A percentile compares a stretch with the other conserved stretches of the same genome.
These are phyloP conservation scores for Tuber aestivum DNA, from an alignment of 495 filamentous ascomycete species.

Conservation along the genomic window DNA sequence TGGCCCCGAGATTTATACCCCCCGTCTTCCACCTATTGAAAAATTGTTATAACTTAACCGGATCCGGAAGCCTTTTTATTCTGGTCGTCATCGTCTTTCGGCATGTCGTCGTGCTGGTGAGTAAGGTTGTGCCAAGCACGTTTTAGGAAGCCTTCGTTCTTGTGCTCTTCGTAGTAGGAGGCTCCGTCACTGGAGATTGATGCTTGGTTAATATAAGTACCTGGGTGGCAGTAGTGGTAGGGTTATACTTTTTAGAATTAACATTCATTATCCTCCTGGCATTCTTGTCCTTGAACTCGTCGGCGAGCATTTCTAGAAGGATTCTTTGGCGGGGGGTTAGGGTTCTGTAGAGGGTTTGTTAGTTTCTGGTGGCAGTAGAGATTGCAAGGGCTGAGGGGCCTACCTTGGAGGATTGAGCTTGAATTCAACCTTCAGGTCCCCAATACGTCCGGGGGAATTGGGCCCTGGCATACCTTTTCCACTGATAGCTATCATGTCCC, in stretches of 20 bases:
- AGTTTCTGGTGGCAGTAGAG: background rate
- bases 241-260: constrained; percentile 48
- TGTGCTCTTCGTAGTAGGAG: constrained; percentile 50
- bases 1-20: too few species aligned
- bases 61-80: constrained; percentile 40
- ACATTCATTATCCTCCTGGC: constrained; percentile 88
- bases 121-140: constrained; percentile 83
- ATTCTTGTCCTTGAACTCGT: constrained; percentile 84
- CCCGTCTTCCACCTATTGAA: background rate
- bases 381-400: background rate
- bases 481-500: constrained; percentile 76
- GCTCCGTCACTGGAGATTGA: constrained; percentile 2
- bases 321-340: constrained; percentile 81
- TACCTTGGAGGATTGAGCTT: constrained; percentile 93
- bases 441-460: constrained; percentile 48
- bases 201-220: background rate
- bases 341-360: constrained; percentile 18
- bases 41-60: constrained; percentile 21
- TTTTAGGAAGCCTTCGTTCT: constrained; percentile 79
- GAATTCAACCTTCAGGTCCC: constrained; percentile 85
- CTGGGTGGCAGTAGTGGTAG: constrained; percentile 26
- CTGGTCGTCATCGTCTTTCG: constrained; percentile 41
- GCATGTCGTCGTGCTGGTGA: constrained; percentile 58
- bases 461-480: constrained; percentile 92
- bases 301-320: constrained; percentile 87